Conservation (phyloP, 306 rosid genomes). For the Argentina anserina region DNA sequence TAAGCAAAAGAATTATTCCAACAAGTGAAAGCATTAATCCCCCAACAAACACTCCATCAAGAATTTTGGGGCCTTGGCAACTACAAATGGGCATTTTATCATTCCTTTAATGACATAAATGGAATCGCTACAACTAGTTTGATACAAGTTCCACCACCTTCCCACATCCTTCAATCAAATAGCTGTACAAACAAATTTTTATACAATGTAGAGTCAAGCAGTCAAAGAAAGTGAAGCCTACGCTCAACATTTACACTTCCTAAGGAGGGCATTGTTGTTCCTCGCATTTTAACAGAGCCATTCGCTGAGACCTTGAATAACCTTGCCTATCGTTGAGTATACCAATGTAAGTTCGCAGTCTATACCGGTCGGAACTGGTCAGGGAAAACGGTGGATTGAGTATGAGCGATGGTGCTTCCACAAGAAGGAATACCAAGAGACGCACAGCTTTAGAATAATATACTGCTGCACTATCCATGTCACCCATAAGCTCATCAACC, state of each 20-base stretch:
- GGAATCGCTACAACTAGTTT: conserved; percentile 33
- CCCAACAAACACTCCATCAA: no score
- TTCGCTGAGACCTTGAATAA: conserved; percentile 70
- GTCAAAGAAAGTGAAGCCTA: conserved; percentile 15
- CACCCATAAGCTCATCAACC: conserved; percentile 96
- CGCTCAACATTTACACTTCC: conserved; percentile 25
- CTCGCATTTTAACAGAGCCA: conserved; percentile 57
- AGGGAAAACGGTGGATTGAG: conserved; percentile 88
- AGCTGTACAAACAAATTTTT: conserved; percentile 72
- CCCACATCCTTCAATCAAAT: conserved; percentile 60
- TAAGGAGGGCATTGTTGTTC: conserved; percentile 50
- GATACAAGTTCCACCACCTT: conserved; percentile 32
- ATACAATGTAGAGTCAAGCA: conserved; percentile 17
- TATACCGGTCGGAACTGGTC: conserved; percentile 76
- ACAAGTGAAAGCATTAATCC: neutral
- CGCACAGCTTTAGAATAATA: conserved; percentile 72
- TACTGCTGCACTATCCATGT: conserved; percentile 67
- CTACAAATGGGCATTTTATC: conserved; percentile 40
- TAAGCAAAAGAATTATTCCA: neutral
- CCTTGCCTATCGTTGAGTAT: conserved; percentile 76
- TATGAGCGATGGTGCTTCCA: conserved; percentile 91
- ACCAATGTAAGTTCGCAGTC: conserved; percentile 78
- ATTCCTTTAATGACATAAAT: conserved; percentile 45
- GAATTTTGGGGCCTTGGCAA: neutral
- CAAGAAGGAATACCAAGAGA: conserved; percentile 67